Percentiles rank a stretch among this genome's conserved stretches.
These are phyloP conservation scores for Hanseniaspora clermontiae DNA, from an alignment of 805 yeast species.

Conservation along the genomic window DNA sequence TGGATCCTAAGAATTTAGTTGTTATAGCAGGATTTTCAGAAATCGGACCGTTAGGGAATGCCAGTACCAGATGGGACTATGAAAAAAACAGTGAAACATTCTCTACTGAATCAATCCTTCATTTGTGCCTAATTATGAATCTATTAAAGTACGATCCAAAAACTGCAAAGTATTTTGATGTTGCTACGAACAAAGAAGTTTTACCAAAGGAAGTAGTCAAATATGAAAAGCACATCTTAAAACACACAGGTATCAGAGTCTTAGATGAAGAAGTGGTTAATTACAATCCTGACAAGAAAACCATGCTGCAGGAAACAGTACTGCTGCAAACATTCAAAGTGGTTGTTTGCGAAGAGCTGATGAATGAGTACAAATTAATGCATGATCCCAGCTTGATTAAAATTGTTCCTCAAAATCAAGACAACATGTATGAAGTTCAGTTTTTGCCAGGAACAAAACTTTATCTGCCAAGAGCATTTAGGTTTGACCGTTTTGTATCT, in stretches of 20 bases:
- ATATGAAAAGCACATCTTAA: conserved; percentile 64
- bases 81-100: conserved; percentile 63
- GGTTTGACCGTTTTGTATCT: conserved; percentile 23
- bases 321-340: conserved; percentile 77
- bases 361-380: conserved; percentile 65
- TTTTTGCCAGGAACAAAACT: conserved; percentile 71
- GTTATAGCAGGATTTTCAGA: conserved; percentile 84
- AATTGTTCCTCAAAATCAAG: conserved; percentile 36
- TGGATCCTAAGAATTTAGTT: conserved; percentile 64
- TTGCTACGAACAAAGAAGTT: conserved; percentile 62
- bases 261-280: conserved; percentile 47
- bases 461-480: conserved; percentile 50
- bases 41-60: conserved; percentile 87
- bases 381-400: conserved; percentile 65
- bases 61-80: conserved; percentile 91
- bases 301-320: conserved; percentile 70
- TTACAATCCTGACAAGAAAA: conserved; percentile 72
- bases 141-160: conserved; percentile 47
- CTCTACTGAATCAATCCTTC: conserved; percentile 77
- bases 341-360: conserved; percentile 70
- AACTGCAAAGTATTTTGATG: conserved; percentile 63
- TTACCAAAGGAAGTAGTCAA: conserved; percentile 68
- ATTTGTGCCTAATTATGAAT: conserved; percentile 94
- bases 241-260: conserved; percentile 73
- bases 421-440: conserved; percentile 57